Evolutionary conservation across 805 yeast genomes (phyloP).

Genomic region (Starmerella gropengiesseri): DNA sequence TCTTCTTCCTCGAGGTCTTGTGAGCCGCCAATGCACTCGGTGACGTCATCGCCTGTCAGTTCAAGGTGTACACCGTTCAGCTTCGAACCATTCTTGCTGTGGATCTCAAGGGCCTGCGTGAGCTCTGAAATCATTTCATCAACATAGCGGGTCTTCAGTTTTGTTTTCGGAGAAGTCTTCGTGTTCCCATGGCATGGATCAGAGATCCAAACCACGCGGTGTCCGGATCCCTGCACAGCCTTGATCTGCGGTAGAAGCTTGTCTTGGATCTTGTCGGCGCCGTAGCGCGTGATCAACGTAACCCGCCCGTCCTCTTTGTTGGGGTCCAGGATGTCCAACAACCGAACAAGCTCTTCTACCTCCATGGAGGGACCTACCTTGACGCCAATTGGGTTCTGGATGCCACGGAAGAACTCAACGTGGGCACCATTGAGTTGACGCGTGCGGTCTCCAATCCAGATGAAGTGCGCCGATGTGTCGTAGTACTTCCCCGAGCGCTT

Average conservation of each 20-base stretch:
- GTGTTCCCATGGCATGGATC: conserved; percentile 40
- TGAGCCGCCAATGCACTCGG: conserved; percentile 37
- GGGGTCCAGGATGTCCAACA: conserved; percentile 34
- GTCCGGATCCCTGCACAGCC: conserved; percentile 32
- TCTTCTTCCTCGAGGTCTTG: conserved; percentile 32
- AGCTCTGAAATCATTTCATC: conserved; percentile 35
- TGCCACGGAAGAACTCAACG: conserved; percentile 36
- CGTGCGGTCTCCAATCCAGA: conserved; percentile 38
- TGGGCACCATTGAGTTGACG: conserved; percentile 38
- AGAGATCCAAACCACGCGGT: conserved; percentile 36
- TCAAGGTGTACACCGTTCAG: conserved; percentile 36
- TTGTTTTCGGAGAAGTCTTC: conserved; percentile 31
- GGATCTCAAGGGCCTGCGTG: conserved; percentile 31
- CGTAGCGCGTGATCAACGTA: conserved; percentile 35
- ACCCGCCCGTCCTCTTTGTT: conserved; percentile 32
- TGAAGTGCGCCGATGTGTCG: conserved; percentile 35
- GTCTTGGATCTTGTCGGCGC: conserved; percentile 30
- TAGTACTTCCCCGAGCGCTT: conserved; percentile 28
- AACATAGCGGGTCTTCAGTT: conserved; percentile 35
- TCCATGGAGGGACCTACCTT: conserved; percentile 37
- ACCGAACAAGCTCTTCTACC: conserved; percentile 30
- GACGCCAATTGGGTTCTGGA: conserved; percentile 35
- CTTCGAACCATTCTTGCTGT: conserved; percentile 27
- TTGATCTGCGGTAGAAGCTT: conserved; percentile 33
- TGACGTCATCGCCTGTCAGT: conserved; percentile 36